These are phyloP conservation scores for Ustilago esculenta DNA, from an alignment of 1,284 basidiomycete species.

Conservation along the genomic window DNA sequence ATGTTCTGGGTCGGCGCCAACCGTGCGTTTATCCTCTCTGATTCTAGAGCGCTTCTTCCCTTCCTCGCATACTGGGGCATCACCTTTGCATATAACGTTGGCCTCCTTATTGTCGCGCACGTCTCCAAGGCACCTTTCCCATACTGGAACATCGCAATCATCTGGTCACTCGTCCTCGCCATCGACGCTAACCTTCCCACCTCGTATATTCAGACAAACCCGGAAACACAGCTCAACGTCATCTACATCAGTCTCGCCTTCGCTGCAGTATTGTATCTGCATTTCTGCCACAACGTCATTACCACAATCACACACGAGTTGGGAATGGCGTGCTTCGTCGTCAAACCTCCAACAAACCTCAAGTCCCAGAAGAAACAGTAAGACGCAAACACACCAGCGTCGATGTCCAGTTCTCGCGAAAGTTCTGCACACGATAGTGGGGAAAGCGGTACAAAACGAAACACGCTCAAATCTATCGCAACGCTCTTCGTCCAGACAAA, in stretches of 20 bases:
- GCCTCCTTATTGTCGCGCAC: constrained; percentile 91
- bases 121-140: constrained; percentile 87
- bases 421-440: too few relatives aligned
- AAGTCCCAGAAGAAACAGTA: neutral
- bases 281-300: constrained; percentile 72
- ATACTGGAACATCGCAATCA: constrained; percentile 84
- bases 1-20: constrained; percentile 77
- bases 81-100: constrained; percentile 79
- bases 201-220: constrained; percentile 77
- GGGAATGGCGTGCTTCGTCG: constrained; percentile 51
- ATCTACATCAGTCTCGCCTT: constrained; percentile 77
- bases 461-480: too few relatives aligned
- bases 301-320: constrained; percentile 60
- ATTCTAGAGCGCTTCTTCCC: constrained; percentile 75
- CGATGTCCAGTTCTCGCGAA: too few relatives aligned
- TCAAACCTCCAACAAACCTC: constrained; percentile 37
- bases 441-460: too few relatives aligned
- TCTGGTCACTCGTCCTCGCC: constrained; percentile 81
- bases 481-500: too few relatives aligned
- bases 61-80: constrained; percentile 90
- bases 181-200: constrained; percentile 73
- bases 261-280: constrained; percentile 77
- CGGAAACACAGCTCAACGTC: constrained; percentile 74
- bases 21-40: constrained; percentile 45
- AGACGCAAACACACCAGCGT: too few relatives aligned